A percentile compares a stretch with the other conserved stretches of the same genome.
These are phyloP conservation scores for Castanospermum australe DNA, from an alignment of 306 rosid genomes.

Conservation along the genomic window DNA sequence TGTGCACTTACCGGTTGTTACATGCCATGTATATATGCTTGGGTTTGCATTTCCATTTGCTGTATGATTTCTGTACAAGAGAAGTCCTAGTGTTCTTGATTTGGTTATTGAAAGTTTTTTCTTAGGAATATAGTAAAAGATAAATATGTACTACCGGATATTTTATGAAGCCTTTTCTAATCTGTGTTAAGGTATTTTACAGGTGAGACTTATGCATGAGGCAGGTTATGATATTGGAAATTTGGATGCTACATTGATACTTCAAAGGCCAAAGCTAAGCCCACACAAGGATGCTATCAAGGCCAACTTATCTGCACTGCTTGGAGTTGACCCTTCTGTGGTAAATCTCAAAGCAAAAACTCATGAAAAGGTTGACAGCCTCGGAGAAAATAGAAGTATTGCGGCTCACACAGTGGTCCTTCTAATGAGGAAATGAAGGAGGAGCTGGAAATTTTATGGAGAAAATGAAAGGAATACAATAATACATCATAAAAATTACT, in stretches of 20 bases:
- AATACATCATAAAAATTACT: not conserved
- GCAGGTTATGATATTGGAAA: slow-evolving; percentile 95
- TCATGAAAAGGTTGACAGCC: slow-evolving; percentile 96
- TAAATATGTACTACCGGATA: not conserved
- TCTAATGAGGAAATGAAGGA: slow-evolving; percentile 70
- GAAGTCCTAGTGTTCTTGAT: not conserved
- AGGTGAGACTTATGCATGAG: slow-evolving; percentile 89
- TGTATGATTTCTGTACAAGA: not conserved
- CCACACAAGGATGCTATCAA: slow-evolving; percentile 92
- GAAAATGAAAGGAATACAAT: not conserved
- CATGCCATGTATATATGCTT: not conserved
- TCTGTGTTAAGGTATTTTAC: slow-evolving; percentile 27
- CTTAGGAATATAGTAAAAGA: slow-evolving; percentile 7
- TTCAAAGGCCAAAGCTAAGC: slow-evolving; percentile 92
- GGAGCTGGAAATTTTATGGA: not conserved
- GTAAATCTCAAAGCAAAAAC: slow-evolving; percentile 96
- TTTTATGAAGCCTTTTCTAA: slow-evolving; percentile 3
- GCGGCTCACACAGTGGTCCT: slow-evolving; percentile 98
- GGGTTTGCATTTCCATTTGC: not conserved
- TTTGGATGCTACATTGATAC: slow-evolving; percentile 88
- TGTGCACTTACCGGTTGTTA: not conserved
- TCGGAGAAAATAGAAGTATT: slow-evolving; percentile 94
- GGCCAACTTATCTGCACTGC: slow-evolving; percentile 80
- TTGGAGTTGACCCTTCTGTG: slow-evolving; percentile 82
- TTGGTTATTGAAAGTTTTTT: not conserved